Evolutionary conservation across 2,329 filamentous ascomycete genomes (phyloP).

Genomic region (Aspergillus pseudoterreus): DNA sequence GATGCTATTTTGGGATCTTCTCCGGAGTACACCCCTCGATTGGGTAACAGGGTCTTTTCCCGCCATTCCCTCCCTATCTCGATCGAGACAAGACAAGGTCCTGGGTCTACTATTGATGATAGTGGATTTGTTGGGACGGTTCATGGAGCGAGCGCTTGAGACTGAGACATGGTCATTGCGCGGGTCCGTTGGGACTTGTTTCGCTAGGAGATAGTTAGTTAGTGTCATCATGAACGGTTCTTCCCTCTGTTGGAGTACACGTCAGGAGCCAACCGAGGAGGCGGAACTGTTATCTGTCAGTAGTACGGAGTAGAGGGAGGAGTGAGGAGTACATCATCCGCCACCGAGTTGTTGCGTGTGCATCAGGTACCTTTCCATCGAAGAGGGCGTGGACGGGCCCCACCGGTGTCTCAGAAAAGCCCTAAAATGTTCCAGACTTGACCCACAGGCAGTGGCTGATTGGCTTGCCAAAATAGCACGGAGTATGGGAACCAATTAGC

Average conservation of each 20-base stretch:
- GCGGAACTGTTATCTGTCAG: too few species aligned
- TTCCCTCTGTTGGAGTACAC: too few species aligned
- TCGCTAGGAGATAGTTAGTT: too few species aligned
- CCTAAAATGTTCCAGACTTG: conserved; percentile 13
- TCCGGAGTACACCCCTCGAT: too few species aligned
- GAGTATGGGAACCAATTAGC: conserved; percentile 3
- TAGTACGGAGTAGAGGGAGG: background rate
- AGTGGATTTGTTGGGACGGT: background rate
- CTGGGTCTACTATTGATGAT: conserved; percentile 9
- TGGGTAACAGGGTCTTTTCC: too few species aligned
- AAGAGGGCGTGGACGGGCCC: background rate
- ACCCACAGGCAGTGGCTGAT: conserved; percentile 4
- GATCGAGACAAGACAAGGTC: background rate
- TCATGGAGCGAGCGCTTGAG: background rate
- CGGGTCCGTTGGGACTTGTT: too few species aligned
- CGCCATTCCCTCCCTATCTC: too few species aligned
- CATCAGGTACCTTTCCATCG: background rate
- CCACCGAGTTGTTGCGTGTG: background rate
- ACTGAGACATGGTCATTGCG: too few species aligned
- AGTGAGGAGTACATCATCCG: background rate
- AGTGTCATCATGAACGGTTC: too few species aligned
- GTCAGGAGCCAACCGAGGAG: too few species aligned
- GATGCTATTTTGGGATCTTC: too few species aligned
- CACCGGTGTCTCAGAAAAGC: conserved; percentile 8
- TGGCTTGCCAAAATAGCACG: conserved; percentile 13